Percentiles rank a stretch among this genome's conserved stretches.
Conservation (phyloP, 2,329 filamentous ascomycete species). For the Ophiocordyceps robertsii region DNA sequence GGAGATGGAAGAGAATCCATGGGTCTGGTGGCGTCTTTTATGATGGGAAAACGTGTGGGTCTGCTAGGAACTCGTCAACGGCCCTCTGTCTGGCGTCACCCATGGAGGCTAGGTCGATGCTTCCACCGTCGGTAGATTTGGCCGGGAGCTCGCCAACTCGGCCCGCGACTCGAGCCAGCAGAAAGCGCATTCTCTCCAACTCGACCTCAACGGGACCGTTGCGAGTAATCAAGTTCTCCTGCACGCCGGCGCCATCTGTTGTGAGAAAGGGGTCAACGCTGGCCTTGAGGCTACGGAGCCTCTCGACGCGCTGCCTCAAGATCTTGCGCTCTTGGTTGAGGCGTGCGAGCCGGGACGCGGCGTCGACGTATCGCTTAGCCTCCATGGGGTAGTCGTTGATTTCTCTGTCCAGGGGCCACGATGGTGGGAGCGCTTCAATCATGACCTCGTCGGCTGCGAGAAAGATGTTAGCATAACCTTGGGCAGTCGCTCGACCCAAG, state of each 20-base stretch:
- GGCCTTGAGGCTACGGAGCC: constrained; percentile 32
- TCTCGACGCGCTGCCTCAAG: constrained; percentile 26
- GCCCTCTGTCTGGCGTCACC: constrained; percentile 26
- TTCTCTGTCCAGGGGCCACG: constrained; percentile 31
- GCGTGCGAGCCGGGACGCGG: constrained; percentile 32
- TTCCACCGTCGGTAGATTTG: constrained; percentile 4
- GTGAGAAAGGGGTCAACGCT: constrained; percentile 30
- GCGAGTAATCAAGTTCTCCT: constrained; percentile 53
- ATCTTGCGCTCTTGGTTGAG: constrained; percentile 28
- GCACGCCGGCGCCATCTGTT: constrained; percentile 26
- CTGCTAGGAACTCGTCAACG: constrained; percentile 26
- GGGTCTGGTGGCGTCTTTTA: not conserved
- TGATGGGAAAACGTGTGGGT: constrained; percentile 1
- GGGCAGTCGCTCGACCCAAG: not conserved
- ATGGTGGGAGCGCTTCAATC: constrained; percentile 31
- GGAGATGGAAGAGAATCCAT: not conserved
- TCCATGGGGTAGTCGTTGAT: constrained; percentile 26
- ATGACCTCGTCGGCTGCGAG: constrained; percentile 24
- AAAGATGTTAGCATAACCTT: not conserved
- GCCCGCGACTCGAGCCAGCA: constrained; percentile 46
- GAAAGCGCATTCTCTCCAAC: constrained; percentile 50
- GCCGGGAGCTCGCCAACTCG: constrained; percentile 29
- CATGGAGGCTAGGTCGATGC: constrained; percentile 18
- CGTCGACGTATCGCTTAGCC: constrained; percentile 35
- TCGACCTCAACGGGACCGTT: constrained; percentile 53